Conservation (phyloP, 2,329 filamentous ascomycete genomes). For the Pseudogymnoascus sp. region DNA sequence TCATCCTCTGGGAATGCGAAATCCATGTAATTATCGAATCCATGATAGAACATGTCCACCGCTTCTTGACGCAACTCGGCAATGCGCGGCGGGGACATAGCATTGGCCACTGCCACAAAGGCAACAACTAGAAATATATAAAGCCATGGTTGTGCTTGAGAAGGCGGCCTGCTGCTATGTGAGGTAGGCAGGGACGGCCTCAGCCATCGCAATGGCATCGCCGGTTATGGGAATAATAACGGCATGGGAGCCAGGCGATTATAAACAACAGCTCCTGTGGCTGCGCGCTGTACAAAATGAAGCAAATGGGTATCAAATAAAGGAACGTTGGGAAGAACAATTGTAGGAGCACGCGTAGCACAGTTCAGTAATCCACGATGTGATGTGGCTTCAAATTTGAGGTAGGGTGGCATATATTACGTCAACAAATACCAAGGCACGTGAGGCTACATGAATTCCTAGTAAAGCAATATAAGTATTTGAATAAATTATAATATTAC, state of each 20-base stretch:
- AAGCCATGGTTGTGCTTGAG: conserved; percentile 21
- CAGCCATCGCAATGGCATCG: conserved; percentile 31
- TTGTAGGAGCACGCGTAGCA: neutral
- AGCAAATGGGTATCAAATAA: conserved; percentile 10
- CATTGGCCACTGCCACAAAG: conserved; percentile 23
- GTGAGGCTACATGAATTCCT: neutral
- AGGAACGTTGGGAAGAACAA: neutral
- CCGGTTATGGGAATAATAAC: conserved; percentile 15
- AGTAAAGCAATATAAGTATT: neutral
- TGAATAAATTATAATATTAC: neutral
- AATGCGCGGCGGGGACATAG: conserved; percentile 49
- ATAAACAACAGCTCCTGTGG: neutral
- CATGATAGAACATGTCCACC: conserved; percentile 88
- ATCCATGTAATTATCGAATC: conserved; percentile 88
- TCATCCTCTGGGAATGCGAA: conserved; percentile 95
- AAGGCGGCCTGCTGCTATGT: conserved; percentile 17
- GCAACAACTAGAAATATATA: conserved; percentile 19
- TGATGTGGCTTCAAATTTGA: neutral
- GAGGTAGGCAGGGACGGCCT: conserved; percentile 21
- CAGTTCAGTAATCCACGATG: neutral
- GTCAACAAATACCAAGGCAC: conserved; percentile 1
- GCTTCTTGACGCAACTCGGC: conserved; percentile 51
- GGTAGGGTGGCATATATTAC: conserved; percentile 1
- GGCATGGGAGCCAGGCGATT: neutral
- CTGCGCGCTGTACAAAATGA: neutral